These are phyloP conservation scores for Stephanocyclus meneghinianus DNA, from an alignment of 352 stramenopile genomes.

Conservation along the genomic window DNA sequence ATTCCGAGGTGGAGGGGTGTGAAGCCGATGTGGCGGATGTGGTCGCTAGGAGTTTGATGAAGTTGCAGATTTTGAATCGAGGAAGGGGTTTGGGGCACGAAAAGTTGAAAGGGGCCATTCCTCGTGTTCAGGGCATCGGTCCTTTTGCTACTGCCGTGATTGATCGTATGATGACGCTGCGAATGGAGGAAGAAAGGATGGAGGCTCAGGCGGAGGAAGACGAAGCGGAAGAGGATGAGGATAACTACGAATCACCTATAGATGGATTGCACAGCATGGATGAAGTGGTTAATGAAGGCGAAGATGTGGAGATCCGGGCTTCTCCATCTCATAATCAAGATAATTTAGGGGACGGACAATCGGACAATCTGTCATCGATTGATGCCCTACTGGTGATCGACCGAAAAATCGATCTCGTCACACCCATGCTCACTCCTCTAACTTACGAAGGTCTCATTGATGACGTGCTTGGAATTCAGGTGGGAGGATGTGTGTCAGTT, in stretches of 20 bases:
- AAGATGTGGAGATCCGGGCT: constrained; percentile 31
- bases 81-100: background rate
- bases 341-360: background rate
- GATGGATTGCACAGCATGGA: constrained; percentile 8
- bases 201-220: constrained; percentile 72
- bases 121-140: constrained; percentile 92
- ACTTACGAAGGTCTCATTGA: constrained; percentile 97
- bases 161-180: constrained; percentile 89
- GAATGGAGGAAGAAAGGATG: constrained; percentile 89
- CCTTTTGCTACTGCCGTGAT: constrained; percentile 89
- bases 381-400: constrained; percentile 94
- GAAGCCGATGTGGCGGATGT: constrained; percentile 87
- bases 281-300: constrained; percentile 25
- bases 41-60: constrained; percentile 88
- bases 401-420: constrained; percentile 92
- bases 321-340: constrained; percentile 1
- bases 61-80: constrained; percentile 84
- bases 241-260: constrained; percentile 3
- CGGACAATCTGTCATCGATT: constrained; percentile 63
- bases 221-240: constrained; percentile 18
- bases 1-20: constrained; percentile 88
- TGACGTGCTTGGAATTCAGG: constrained; percentile 91
- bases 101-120: constrained; percentile 26
- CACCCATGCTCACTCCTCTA: constrained; percentile 92
- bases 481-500: constrained; percentile 53